These are phyloP conservation scores for Garcia nutans DNA, from an alignment of 345 rosid genomes.

Conservation along the genomic window DNA sequence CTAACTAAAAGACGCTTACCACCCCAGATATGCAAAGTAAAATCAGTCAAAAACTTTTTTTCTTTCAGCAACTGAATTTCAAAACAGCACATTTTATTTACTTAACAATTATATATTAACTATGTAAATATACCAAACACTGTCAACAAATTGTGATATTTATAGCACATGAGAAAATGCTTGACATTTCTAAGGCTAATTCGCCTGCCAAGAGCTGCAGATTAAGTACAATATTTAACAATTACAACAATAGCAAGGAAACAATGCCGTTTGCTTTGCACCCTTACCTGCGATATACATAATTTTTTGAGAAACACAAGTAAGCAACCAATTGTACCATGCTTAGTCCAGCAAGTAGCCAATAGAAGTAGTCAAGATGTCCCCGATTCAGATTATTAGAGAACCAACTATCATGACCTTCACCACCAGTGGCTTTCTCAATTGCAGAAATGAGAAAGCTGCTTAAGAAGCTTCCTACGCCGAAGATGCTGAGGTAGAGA, in stretches of 20 bases:
- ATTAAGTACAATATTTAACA: background rate
- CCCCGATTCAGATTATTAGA: constrained; percentile 20
- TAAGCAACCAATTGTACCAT: background rate
- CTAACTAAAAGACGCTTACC: no score
- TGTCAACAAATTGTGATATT: no score
- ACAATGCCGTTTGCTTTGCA: background rate
- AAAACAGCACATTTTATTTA: no score
- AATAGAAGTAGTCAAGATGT: constrained; percentile 25
- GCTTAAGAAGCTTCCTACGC: constrained; percentile 27
- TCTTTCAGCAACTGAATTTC: no score
- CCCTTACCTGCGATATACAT: constrained; percentile 6
- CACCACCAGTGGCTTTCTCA: constrained; percentile 17
- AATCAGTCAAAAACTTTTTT: no score
- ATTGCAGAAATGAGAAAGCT: constrained; percentile 18
- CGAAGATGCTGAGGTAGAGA: constrained; percentile 20
- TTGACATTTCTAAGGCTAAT: no score
- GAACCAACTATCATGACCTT: constrained; percentile 23
- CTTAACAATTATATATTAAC: no score
- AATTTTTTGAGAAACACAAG: constrained; percentile 9
- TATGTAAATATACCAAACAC: no score
- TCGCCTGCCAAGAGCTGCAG: no score
- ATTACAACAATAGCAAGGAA: background rate
- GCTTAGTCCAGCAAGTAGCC: constrained; percentile 17
- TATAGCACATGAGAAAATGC: no score
- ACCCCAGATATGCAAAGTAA: no score